Evolutionary conservation across 495 filamentous ascomycete species (phyloP).

Genomic region (Letharia lupina): DNA sequence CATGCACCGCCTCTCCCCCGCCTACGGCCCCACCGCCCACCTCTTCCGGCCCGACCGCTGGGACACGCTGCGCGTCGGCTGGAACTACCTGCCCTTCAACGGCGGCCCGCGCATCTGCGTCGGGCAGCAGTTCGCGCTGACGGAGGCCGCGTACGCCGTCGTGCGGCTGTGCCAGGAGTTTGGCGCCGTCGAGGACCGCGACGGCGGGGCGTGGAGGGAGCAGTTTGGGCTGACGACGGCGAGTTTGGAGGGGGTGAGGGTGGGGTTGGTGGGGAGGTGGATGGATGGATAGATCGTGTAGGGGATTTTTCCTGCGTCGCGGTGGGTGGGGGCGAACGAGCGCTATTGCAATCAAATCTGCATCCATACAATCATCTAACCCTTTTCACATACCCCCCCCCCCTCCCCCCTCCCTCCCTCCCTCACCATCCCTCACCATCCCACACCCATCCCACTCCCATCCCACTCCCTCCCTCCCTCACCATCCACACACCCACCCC

Average conservation of each 20-base stretch:
- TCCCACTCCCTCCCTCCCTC: no score
- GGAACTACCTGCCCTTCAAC: constrained; percentile 51
- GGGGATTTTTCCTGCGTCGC: no score
- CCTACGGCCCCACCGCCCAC: constrained; percentile 31
- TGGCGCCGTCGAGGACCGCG: background rate
- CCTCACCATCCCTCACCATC: no score
- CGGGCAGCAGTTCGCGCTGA: constrained; percentile 48
- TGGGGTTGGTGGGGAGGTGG: background rate
- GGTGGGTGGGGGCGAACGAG: no score
- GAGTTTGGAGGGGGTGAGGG: background rate
- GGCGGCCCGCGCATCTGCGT: constrained; percentile 47
- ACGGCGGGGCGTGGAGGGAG: background rate
- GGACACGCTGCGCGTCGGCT: constrained; percentile 31
- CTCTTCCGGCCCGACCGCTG: constrained; percentile 24
- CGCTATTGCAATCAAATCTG: no score
- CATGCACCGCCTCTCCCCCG: constrained; percentile 30
- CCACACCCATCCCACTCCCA: no score
- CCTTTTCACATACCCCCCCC: no score
- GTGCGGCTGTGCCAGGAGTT: constrained; percentile 56
- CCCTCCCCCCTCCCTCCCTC: no score
- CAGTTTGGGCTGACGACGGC: background rate
- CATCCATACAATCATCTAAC: no score
- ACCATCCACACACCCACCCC: no score
- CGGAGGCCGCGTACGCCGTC: constrained; percentile 48
- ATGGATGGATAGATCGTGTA: no score